Evolutionary conservation across 805 yeast genomes (phyloP), one percentile per base, ranked within the genome.

Genomic region (Zygosaccharomyces bailii): DNA sequence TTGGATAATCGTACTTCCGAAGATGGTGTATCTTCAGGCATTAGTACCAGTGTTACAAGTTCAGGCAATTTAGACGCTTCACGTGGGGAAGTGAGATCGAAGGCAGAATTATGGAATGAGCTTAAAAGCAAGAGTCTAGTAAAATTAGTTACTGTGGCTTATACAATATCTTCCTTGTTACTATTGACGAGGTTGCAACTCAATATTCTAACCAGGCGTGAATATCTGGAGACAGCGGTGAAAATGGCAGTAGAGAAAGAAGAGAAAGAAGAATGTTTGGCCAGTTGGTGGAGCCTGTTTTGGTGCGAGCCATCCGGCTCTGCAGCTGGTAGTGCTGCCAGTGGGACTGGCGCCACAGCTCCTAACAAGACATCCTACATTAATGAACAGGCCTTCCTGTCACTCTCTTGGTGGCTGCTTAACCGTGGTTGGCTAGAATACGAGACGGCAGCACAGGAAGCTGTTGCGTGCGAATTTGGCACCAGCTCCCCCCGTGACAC

Each of bases 351-450:
- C 9, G 16, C 39, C 13, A 16, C 31, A 2, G 2, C 30, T 7
- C 11, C 30, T 24, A 37, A 14, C 32, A 48, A 48, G 29, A 35
- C 34, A 9, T 42, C 56, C 4, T 79, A 82, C 58, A 66, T 75
- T 25, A 73, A 82, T 30, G 93, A 85, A 55, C 91, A 93, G 56
- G 84, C 88, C 40, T 91, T 85, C 60, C 71, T 91, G 37, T 84
- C 95, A 0, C 76, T 88, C 50, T 83, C 90, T 49, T 91, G 97
- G 96, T 91, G 96, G 96, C 65, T 91, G 36, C 70, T 91, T 40
- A 89, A 91, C 63, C 78, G 81, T 51, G 98, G 98, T 0, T 88
- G 93, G 89, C 55, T 72, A 17, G 68, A 72, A 25, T 67, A 86
- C 27, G 72, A 78, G 17, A 66, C 71, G 21, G 65, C 73, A 16